Conservation (phyloP, 257 asterid species). For the Lantana camara region DNA sequence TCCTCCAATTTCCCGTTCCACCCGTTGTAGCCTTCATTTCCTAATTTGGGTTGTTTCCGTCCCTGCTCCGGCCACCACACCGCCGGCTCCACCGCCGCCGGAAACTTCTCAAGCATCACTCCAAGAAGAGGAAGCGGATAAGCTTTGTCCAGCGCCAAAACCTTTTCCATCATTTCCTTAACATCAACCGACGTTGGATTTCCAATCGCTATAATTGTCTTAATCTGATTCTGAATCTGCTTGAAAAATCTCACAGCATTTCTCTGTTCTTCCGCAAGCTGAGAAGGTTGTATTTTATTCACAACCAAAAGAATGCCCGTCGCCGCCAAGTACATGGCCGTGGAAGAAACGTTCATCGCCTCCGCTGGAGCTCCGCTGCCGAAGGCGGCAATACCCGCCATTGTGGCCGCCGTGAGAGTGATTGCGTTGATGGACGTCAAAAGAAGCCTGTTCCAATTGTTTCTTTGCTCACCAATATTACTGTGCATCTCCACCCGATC, state of each 20-base stretch:
- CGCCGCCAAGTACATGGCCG: slow-evolving; percentile 40
- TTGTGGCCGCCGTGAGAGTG: slow-evolving; percentile 43
- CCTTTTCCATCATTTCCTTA: slow-evolving; percentile 41
- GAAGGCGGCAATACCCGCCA: slow-evolving; percentile 40
- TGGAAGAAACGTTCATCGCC: slow-evolving; percentile 39
- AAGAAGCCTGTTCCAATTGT: slow-evolving; percentile 54
- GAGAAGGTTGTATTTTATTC: slow-evolving; percentile 68
- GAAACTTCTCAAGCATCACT: slow-evolving; percentile 46
- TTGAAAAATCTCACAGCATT: slow-evolving; percentile 57
- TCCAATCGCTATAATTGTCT: slow-evolving; percentile 37
- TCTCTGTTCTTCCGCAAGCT: slow-evolving; percentile 67
- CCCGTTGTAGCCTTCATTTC: slow-evolving; percentile 25
- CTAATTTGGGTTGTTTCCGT: neutral
- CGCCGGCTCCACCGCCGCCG: slow-evolving; percentile 40
- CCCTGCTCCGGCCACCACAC: slow-evolving; percentile 56
- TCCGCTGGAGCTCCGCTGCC: slow-evolving; percentile 17
- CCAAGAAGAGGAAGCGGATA: slow-evolving; percentile 60
- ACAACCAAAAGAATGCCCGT: slow-evolving; percentile 43
- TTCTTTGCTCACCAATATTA: slow-evolving; percentile 58
- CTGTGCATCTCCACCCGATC: slow-evolving; percentile 70
- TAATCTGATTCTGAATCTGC: slow-evolving; percentile 46
- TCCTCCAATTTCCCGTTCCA: slow-evolving; percentile 52
- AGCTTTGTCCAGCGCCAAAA: slow-evolving; percentile 59
- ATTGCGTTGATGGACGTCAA: slow-evolving; percentile 51
- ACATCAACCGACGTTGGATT: slow-evolving; percentile 37